Conservation (phyloP, 805 yeast species). For the Candida insectorum region DNA sequence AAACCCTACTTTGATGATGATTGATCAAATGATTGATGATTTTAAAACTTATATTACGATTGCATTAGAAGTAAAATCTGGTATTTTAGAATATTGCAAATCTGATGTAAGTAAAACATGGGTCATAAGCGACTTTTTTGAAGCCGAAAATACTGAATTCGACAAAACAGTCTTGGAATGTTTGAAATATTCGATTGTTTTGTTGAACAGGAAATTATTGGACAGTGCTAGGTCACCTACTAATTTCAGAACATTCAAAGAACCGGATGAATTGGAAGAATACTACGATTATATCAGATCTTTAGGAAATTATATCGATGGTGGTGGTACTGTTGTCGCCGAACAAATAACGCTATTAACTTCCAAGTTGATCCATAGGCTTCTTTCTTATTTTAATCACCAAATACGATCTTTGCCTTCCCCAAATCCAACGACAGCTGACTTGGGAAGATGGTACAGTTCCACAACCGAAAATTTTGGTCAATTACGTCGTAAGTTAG, state of each 20-base stretch:
- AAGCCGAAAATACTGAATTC: constrained; percentile 45
- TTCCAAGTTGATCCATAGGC: constrained; percentile 61
- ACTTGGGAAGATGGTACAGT: constrained; percentile 59
- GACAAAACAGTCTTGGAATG: constrained; percentile 73
- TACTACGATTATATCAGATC: constrained; percentile 78
- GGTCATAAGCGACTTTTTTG: constrained; percentile 65
- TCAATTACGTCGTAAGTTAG: constrained; percentile 73
- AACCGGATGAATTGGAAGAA: constrained; percentile 82
- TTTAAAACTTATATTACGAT: constrained; percentile 72
- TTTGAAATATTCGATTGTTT: constrained; percentile 63
- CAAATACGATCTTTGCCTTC: constrained; percentile 65
- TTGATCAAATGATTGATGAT: constrained; percentile 89
- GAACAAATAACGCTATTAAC: constrained; percentile 68
- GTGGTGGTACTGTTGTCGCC: constrained; percentile 79
- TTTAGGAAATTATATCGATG: constrained; percentile 74
- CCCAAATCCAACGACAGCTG: constrained; percentile 28
- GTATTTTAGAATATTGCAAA: constrained; percentile 56
- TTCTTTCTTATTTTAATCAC: constrained; percentile 66
- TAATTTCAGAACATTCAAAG: constrained; percentile 80
- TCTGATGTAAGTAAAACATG: constrained; percentile 59
- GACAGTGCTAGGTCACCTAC: constrained; percentile 64
- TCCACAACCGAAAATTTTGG: constrained; percentile 70
- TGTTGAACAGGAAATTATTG: constrained; percentile 72
- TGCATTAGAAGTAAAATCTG: constrained; percentile 70
- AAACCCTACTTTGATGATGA: constrained; percentile 91